Conservation (phyloP, 495 filamentous ascomycete genomes). For the Aspergillus diversus region DNA sequence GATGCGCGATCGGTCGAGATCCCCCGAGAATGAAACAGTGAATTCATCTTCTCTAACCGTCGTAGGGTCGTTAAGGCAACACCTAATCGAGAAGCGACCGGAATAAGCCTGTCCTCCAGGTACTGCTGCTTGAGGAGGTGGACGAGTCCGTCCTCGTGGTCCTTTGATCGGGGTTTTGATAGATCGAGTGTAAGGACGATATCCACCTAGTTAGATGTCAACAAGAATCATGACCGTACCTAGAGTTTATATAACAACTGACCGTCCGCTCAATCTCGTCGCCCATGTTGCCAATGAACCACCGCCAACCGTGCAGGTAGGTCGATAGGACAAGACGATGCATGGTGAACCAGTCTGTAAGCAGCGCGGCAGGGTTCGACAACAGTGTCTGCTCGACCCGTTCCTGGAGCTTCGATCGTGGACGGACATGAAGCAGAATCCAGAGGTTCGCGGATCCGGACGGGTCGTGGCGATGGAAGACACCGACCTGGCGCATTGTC, state of each 20-base stretch:
- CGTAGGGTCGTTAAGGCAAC: conserved; percentile 18
- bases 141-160: conserved; percentile 5
- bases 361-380: background rate
- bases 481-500: conserved; percentile 25
- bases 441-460: conserved; percentile 21
- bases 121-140: conserved; percentile 21
- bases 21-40: conserved; percentile 3
- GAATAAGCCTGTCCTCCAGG: conserved; percentile 16
- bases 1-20: conserved; percentile 2
- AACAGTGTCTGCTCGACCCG: conserved; percentile 10
- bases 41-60: conserved; percentile 18
- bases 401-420: conserved; percentile 17
- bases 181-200: conserved; percentile 21
- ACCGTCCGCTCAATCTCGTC: conserved; percentile 22
- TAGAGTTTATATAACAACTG: background rate
- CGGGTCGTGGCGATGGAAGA: conserved; percentile 25
- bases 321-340: conserved; percentile 15
- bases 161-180: background rate
- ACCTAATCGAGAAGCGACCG: conserved; percentile 15
- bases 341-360: conserved; percentile 15
- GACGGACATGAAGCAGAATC: conserved; percentile 24
- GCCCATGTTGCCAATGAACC: conserved; percentile 18
- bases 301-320: conserved; percentile 20
- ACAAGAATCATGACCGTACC: background rate
- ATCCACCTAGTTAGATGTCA: conserved; percentile 6